These are phyloP conservation scores for Turnera subulata DNA, from an alignment of 345 rosid genomes.

Conservation along the genomic window DNA sequence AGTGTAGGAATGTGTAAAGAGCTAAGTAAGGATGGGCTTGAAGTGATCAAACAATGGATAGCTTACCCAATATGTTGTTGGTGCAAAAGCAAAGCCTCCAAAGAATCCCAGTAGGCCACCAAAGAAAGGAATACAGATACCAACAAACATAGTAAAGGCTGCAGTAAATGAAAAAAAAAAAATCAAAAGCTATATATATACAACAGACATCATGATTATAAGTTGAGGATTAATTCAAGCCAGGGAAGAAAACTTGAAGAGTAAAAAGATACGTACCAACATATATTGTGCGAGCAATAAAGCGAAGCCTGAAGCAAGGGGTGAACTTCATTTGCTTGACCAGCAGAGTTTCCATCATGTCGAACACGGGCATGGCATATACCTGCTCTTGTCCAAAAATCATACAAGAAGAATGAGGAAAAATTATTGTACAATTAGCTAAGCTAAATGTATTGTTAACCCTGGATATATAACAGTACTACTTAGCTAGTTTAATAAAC, in stretches of 20 bases:
- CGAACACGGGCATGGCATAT: slow-evolving; percentile 80
- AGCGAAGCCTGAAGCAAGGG: slow-evolving; percentile 53
- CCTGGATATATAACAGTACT: no score
- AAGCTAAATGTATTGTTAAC: no score
- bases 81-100: slow-evolving; percentile 88
- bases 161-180: slow-evolving; percentile 2
- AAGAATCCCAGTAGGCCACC: slow-evolving; percentile 77
- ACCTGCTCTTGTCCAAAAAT: slow-evolving; percentile 28
- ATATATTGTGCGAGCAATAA: slow-evolving; percentile 52
- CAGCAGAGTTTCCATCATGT: slow-evolving; percentile 69
- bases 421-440: not conserved
- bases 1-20: not conserved
- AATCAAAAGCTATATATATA: no score
- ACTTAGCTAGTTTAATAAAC: no score
- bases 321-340: slow-evolving; percentile 47
- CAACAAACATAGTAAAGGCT: slow-evolving; percentile 74
- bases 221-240: no score
- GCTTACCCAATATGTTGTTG: slow-evolving; percentile 70
- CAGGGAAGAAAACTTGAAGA: not conserved
- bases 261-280: slow-evolving; percentile 47
- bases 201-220: no score
- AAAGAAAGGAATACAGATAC: slow-evolving; percentile 65
- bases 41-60: not conserved
- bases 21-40: no score
- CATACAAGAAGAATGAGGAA: not conserved